Conservation (phyloP, 257 asterid species). For the Primulina huaijiensis region DNA sequence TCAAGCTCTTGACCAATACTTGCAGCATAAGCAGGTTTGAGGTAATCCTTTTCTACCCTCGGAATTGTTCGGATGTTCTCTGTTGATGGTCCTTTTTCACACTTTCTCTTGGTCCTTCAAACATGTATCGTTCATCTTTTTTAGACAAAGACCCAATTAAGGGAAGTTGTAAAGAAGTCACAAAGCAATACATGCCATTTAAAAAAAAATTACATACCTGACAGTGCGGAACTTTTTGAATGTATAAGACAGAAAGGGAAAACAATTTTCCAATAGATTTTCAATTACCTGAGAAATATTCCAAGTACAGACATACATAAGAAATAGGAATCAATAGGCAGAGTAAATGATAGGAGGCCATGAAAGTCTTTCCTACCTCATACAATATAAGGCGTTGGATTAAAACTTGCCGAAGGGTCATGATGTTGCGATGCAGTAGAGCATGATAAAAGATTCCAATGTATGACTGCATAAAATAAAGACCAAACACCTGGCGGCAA, state of each 20-base stretch:
- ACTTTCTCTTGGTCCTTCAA: slow-evolving; percentile 65
- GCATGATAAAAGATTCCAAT: slow-evolving; percentile 94
- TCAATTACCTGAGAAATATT: slow-evolving; percentile 60
- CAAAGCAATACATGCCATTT: slow-evolving; percentile 2
- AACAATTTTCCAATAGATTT: slow-evolving; percentile 80
- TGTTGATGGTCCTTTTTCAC: slow-evolving; percentile 40
- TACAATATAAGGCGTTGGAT: slow-evolving; percentile 80
- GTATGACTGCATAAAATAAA: slow-evolving; percentile 93
- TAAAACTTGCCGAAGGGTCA: slow-evolving; percentile 81
- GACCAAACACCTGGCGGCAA: slow-evolving; percentile 75
- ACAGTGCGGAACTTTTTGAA: slow-evolving; percentile 67
- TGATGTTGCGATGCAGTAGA: slow-evolving; percentile 78
- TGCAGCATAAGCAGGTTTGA: slow-evolving; percentile 82
- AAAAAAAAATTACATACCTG: slow-evolving; percentile 43
- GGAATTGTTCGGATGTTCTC: slow-evolving; percentile 51
- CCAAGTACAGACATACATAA: background rate
- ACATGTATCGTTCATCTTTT: slow-evolving; percentile 20
- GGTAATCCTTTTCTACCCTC: slow-evolving; percentile 82
- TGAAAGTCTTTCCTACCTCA: slow-evolving; percentile 51
- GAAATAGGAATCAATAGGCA: background rate
- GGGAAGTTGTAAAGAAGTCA: background rate
- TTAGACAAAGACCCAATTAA: slow-evolving; percentile 16
- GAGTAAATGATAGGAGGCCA: background rate
- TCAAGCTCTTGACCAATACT: slow-evolving; percentile 85
- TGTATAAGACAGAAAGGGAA: slow-evolving; percentile 84